Conservation (phyloP, 306 rosid species). For the Quillaja saponaria region DNA sequence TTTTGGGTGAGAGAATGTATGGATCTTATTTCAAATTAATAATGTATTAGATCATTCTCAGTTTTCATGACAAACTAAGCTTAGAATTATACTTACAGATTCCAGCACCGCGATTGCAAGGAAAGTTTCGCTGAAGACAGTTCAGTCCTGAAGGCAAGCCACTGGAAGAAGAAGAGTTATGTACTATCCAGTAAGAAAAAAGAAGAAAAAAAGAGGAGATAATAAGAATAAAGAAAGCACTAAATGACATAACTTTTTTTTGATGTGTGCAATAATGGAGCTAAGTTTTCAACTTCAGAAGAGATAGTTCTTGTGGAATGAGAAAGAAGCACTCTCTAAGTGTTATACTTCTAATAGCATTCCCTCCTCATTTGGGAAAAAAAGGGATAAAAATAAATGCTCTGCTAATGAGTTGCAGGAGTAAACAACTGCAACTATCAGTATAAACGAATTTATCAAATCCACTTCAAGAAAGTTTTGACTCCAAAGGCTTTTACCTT, state of each 20-base stretch:
- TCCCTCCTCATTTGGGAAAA: no score
- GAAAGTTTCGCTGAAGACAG: slow-evolving; percentile 70
- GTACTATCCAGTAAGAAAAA: slow-evolving; percentile 5
- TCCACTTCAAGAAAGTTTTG: not conserved
- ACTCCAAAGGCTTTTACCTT: not conserved
- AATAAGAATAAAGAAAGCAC: not conserved
- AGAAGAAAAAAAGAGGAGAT: not conserved
- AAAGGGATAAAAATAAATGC: not conserved
- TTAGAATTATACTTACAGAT: slow-evolving; percentile 52
- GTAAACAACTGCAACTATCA: no score
- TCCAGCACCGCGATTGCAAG: slow-evolving; percentile 58
- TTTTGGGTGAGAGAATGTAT: no score
- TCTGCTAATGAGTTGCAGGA: slow-evolving; percentile 7
- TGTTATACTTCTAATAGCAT: not conserved
- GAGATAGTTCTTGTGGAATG: not conserved
- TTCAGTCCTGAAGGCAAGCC: slow-evolving; percentile 61
- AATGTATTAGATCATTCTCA: not conserved
- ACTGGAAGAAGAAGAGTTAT: slow-evolving; percentile 40
- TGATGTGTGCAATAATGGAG: not conserved
- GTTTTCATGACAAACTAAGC: slow-evolving; percentile 12
- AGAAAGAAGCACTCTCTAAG: not conserved
- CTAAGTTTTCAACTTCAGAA: not conserved
- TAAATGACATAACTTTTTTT: not conserved
- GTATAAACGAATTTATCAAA: no score
- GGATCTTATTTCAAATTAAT: no score